These are phyloP conservation scores for Cytospora piceicola DNA, from an alignment of 2,329 filamentous ascomycete species.

Conservation along the genomic window DNA sequence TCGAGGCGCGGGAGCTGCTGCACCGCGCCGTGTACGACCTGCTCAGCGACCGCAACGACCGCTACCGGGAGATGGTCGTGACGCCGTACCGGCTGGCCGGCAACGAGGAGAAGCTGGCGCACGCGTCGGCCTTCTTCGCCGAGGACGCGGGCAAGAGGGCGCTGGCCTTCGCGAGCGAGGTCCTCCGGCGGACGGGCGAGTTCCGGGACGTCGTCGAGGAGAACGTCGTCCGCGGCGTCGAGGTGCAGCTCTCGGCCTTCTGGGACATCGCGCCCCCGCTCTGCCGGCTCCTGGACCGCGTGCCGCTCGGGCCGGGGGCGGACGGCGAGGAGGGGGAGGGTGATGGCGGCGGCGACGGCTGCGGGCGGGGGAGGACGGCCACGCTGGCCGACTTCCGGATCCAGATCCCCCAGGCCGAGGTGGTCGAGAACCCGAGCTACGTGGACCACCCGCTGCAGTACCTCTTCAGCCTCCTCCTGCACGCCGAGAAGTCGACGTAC, in stretches of 20 bases:
- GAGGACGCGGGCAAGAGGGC: constrained; percentile 76
- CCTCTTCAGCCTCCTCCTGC: constrained; percentile 79
- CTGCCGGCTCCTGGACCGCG: constrained; percentile 75
- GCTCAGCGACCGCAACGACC: constrained; percentile 80
- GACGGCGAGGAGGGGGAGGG: not conserved
- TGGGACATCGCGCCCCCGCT: constrained; percentile 96
- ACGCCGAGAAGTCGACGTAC: constrained; percentile 90
- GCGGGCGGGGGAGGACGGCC: not conserved
- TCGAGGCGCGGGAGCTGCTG: constrained; percentile 87
- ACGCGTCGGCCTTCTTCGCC: constrained; percentile 80
- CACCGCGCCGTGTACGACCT: constrained; percentile 86
- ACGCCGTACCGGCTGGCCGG: constrained; percentile 76
- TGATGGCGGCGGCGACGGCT: not conserved
- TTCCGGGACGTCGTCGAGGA: constrained; percentile 80
- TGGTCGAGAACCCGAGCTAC: constrained; percentile 84
- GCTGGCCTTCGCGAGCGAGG: constrained; percentile 70
- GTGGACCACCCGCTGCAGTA: constrained; percentile 84
- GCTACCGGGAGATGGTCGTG: constrained; percentile 83
- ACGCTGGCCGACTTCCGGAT: constrained; percentile 64
- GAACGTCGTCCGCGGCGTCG: constrained; percentile 85
- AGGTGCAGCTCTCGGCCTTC: constrained; percentile 89
- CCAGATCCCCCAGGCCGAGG: constrained; percentile 77
- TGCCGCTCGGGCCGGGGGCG: constrained; percentile 56
- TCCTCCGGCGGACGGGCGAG: constrained; percentile 72
- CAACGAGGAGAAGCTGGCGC: constrained; percentile 77